Base-by-base conservation (phyloP, 345 rosid species). In the Arabidopsis suecica region DNA sequence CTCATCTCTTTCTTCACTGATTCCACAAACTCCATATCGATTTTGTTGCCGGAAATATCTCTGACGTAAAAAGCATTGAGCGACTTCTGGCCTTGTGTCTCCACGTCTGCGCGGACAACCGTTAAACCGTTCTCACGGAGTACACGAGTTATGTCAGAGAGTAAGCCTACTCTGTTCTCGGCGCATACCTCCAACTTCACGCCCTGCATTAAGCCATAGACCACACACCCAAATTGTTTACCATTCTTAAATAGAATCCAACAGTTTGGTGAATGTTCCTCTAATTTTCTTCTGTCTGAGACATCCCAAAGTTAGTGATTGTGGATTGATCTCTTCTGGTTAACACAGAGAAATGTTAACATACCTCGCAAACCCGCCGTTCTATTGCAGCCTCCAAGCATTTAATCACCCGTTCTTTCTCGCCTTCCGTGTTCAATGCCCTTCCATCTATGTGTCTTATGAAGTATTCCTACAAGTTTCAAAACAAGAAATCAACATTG, bases 371-470 rank as follows among this genome's bases (percentile, higher is more conserved):
- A 73, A 69, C 81, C 72, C 99, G 83, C 55, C 98, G 84, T 73
- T 84, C 88, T 65, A 96, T 88, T 2, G 99, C 99, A 69, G 99
- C 99, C 78, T 88, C 96, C 82, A 96, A 84, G 85, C 98, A 96
- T 67, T 88, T 66, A 49, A 93, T 84, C n/a, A 96, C 90, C 48
- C 98, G 84, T 55, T 88, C 94, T 80, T 96, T 88, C 89, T 96
- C 99, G 0, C 93, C 94, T 74, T 96, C 97, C 1, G 99, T 93
- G 78, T 89, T 91, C 68, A 93, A 71, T n/a, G 98, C 96, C 30
- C 87, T 81, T 36, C 97, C 98, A 79, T 96, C 97, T 81, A 76
- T 38, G 71, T 93, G 99, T 78, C 97, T 85, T 61, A 96, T 93
- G 78, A 85, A 96, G 72, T 90, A 96, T 58, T 96, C 99, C 99